phyloP scores from a whole-genome alignment of 1,139 yeast species.

The Candida pseudoviswanathii region DNA sequence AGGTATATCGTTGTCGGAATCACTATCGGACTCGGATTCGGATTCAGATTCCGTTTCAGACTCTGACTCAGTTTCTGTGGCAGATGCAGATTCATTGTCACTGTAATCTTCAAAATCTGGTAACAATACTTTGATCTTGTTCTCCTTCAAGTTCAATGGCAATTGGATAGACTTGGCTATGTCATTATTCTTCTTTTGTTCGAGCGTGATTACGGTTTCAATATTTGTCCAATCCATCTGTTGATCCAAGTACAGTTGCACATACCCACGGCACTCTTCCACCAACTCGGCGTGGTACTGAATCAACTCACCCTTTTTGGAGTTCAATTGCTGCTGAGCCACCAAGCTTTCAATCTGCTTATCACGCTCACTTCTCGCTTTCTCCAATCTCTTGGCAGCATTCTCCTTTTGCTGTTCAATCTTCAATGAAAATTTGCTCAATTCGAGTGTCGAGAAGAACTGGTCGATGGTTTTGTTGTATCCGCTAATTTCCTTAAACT shows the following conservation, averaged over 20 bases:
- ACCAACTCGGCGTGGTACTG: slow-evolving; percentile 71
- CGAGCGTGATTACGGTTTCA: slow-evolving; percentile 71
- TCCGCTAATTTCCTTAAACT: slow-evolving; percentile 49
- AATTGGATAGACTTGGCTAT: slow-evolving; percentile 64
- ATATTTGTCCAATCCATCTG: slow-evolving; percentile 96
- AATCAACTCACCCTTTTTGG: slow-evolving; percentile 71
- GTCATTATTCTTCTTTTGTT: slow-evolving; percentile 64
- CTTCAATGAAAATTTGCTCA: slow-evolving; percentile 52
- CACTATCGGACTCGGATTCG: slow-evolving; percentile 33
- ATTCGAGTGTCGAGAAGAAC: slow-evolving; percentile 83
- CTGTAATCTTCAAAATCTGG: slow-evolving; percentile 46
- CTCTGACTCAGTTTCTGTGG: slow-evolving; percentile 31
- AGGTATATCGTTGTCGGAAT: slow-evolving; percentile 19
- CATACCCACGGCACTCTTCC: slow-evolving; percentile 69
- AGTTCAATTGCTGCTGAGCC: slow-evolving; percentile 65
- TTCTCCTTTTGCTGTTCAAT: slow-evolving; percentile 76
- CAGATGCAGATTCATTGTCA: slow-evolving; percentile 29
- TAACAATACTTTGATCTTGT: slow-evolving; percentile 63
- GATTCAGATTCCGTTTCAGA: slow-evolving; percentile 34
- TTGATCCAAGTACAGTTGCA: slow-evolving; percentile 68
- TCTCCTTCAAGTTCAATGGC: slow-evolving; percentile 73
- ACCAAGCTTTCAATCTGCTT: slow-evolving; percentile 69
- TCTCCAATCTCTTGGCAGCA: slow-evolving; percentile 72
- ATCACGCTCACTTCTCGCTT: slow-evolving; percentile 73
- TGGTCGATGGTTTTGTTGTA: slow-evolving; percentile 81